phyloP scores from a whole-genome alignment of 2,329 filamentous ascomycete species.

The Verticillium tricorpus region DNA sequence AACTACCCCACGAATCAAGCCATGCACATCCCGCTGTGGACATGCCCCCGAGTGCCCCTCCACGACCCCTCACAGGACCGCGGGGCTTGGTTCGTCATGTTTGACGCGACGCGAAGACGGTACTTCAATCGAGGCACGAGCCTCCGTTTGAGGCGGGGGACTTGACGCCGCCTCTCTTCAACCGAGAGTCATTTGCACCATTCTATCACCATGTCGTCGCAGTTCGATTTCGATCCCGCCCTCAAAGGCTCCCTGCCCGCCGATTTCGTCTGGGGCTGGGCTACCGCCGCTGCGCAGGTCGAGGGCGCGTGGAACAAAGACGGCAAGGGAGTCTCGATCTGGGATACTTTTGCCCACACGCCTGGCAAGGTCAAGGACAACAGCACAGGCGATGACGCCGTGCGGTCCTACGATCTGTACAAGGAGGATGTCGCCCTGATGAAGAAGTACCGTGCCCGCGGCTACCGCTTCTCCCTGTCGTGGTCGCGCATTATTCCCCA shows the following conservation, averaged over 20 bases:
- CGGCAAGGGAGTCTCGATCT: conserved; percentile 35
- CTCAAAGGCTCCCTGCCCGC: conserved; percentile 23
- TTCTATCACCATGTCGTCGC: conserved; percentile 9
- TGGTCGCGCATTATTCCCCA: conserved; percentile 83
- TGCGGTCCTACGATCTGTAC: conserved; percentile 33
- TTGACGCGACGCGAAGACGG: not conserved
- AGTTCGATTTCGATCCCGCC: conserved; percentile 17
- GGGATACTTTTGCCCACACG: conserved; percentile 34
- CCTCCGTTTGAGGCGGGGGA: not conserved
- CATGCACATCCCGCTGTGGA: not conserved
- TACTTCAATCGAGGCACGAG: not conserved
- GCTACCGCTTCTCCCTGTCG: conserved; percentile 81
- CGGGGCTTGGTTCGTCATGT: not conserved
- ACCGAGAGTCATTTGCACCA: not conserved
- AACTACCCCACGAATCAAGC: not conserved
- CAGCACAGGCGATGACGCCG: conserved; percentile 33
- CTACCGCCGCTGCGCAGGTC: conserved; percentile 34
- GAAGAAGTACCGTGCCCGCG: conserved; percentile 66
- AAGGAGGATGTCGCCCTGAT: conserved; percentile 71
- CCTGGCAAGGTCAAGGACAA: conserved; percentile 32
- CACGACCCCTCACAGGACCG: not conserved
- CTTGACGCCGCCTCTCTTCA: not conserved
- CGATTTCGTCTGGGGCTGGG: conserved; percentile 35
- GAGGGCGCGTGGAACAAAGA: conserved; percentile 37
- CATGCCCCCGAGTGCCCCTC: not conserved